phyloP scores from a whole-genome alignment of 2,329 filamentous ascomycete genomes.

The Colletotrichum sidae region DNA sequence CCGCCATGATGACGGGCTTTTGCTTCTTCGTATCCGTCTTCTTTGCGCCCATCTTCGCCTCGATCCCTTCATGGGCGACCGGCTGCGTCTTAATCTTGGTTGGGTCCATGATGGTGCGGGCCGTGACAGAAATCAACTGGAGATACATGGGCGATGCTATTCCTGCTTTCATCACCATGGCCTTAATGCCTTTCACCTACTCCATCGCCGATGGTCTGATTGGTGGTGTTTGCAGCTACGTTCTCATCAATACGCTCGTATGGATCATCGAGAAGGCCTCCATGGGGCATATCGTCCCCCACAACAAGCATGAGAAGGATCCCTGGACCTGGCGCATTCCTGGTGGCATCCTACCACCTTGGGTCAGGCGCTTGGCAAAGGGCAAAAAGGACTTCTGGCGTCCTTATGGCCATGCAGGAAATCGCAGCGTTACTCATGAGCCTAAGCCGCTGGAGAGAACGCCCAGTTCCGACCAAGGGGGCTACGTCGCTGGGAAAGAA shows the following conservation, averaged over 20 bases:
- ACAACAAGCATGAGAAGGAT: conserved; percentile 81
- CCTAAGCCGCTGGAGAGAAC: conserved; percentile 40
- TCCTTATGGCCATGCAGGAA: conserved; percentile 45
- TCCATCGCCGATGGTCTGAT: conserved; percentile 90
- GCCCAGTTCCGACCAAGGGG: conserved; percentile 36
- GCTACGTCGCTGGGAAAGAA: conserved; percentile 30
- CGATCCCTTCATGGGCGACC: conserved; percentile 89
- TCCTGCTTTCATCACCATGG: conserved; percentile 86
- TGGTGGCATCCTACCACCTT: conserved; percentile 80
- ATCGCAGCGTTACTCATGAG: conserved; percentile 34
- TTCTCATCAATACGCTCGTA: conserved; percentile 77
- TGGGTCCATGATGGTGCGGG: conserved; percentile 86
- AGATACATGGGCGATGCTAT: conserved; percentile 85
- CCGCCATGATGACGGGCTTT: conserved; percentile 80
- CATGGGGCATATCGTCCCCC: conserved; percentile 77
- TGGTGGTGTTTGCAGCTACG: conserved; percentile 81
- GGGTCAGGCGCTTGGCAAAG: conserved; percentile 71
- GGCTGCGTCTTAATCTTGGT: conserved; percentile 90
- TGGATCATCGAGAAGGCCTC: conserved; percentile 76
- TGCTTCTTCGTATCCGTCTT: conserved; percentile 91
- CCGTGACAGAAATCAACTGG: conserved; percentile 90
- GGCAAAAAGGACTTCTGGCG: conserved; percentile 84
- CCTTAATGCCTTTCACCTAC: conserved; percentile 91
- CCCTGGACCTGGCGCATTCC: conserved; percentile 83
- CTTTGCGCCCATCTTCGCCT: conserved; percentile 91